Evolutionary conservation across 129 eudicot species (phyloP).

Genomic region (Ambrosia artemisiifolia): DNA sequence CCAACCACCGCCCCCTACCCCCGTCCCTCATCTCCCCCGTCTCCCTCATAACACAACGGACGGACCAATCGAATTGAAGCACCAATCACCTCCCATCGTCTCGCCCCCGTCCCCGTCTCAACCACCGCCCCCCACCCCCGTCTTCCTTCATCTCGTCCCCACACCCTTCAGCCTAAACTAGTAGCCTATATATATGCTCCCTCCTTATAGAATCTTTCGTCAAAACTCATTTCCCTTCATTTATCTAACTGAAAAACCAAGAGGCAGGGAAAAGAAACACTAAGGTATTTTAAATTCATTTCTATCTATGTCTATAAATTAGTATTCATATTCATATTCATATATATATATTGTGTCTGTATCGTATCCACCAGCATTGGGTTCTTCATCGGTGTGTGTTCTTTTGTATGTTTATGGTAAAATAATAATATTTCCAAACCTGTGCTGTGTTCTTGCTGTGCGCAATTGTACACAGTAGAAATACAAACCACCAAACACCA

Average conservation of each 20-base stretch:
- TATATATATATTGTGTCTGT: neutral
- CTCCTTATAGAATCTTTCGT: neutral
- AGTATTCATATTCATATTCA: neutral
- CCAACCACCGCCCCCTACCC: no score
- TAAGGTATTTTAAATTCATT: conserved; percentile 10
- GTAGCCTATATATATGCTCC: conserved; percentile 16
- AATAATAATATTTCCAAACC: neutral
- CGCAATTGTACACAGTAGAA: conserved; percentile 15
- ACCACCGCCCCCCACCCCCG: no score
- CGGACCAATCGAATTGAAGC: no score
- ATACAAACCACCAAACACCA: conserved; percentile 3
- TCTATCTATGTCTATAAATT: neutral
- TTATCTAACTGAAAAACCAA: neutral
- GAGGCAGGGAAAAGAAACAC: neutral
- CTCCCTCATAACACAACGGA: no score
- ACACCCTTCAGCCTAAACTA: no score
- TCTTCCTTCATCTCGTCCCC: no score
- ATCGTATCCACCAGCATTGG: conserved; percentile 7
- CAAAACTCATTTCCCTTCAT: neutral
- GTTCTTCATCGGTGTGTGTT: neutral
- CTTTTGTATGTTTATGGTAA: neutral
- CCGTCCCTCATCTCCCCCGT: no score
- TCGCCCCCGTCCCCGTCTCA: no score
- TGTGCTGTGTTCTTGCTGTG: conserved; percentile 22
- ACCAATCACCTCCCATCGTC: no score